Evolutionary conservation across 768 basidiomycete genomes (phyloP), one percentile per base, ranked within the genome.

Genomic region (Lactifluus rugatus): DNA sequence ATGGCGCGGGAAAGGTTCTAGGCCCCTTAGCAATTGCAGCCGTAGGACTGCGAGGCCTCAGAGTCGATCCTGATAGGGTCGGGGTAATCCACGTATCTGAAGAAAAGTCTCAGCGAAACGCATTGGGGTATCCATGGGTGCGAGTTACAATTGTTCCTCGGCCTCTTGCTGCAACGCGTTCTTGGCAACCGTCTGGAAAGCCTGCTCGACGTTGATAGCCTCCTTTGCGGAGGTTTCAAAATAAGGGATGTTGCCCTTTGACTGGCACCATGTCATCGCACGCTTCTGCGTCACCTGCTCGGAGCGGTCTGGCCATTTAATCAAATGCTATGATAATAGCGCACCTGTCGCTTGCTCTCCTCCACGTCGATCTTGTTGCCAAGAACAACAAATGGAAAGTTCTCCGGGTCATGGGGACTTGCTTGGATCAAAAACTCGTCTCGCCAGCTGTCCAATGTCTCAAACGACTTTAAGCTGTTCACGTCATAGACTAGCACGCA

Each of bases 331-430:
- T 3, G 39, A 34, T 6, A 2, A 19, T 34, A 16, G 4, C 80
- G 61, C 57, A 93, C 94, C 84, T 96, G 93, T 64, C 95, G 84
- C 73, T 97, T 98, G 71, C 85, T 89, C 77, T 98, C 96, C 75
- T 98, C 96, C 67, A 97, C 91, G 71, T 99, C 96, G 71, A 99
- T 95, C 91, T 99, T 99, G 77, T 99, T 99, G n/a, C 96, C 96
- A 59, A 99, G 75, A 13, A 99, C 95, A 56, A 99, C 94, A 68
- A 99, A 99, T 6, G 96, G 96, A 73, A 99, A 99, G 77, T 97
- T 97, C 80, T 98, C 96, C 41, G 96, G 94, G 72, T 98, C 95
- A 70, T 95, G 93, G 46, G 96, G 96, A 69, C 91, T 93, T 11
- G 96, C 96, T 76, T 99, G 89, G 66, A 99, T 96, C 66, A 99